Evolutionary conservation across 495 filamentous ascomycete species (phyloP).

Genomic region (Annulohypoxylon nitens): DNA sequence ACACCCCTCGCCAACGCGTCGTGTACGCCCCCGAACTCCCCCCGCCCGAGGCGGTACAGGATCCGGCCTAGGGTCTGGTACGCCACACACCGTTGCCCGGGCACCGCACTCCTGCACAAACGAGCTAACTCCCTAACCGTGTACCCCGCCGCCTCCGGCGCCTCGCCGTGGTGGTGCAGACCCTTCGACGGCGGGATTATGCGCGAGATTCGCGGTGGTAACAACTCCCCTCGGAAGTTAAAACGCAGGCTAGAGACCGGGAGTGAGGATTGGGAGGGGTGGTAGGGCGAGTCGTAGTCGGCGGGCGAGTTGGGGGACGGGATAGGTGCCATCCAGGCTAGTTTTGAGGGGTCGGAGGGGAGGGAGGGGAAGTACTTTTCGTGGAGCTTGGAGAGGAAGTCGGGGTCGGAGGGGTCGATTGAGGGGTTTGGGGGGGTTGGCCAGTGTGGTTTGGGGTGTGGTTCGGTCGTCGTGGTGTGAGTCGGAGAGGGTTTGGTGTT

Average conservation of each 20-base stretch:
- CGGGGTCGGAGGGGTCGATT: slow-evolving; percentile 83
- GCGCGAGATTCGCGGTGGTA: slow-evolving; percentile 79
- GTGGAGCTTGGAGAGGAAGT: slow-evolving; percentile 87
- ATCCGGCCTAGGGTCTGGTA: slow-evolving; percentile 91
- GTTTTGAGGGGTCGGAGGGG: slow-evolving; percentile 82
- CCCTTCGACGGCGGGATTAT: slow-evolving; percentile 79
- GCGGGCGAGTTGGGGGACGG: slow-evolving; percentile 67
- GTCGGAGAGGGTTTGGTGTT: slow-evolving; percentile 48
- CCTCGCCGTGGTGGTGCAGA: slow-evolving; percentile 93
- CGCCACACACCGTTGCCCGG: slow-evolving; percentile 89
- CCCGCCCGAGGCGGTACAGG: slow-evolving; percentile 82
- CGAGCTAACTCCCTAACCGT: slow-evolving; percentile 90
- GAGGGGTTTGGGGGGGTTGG: slow-evolving; percentile 58
- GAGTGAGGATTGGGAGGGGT: slow-evolving; percentile 77
- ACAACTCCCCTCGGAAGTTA: slow-evolving; percentile 81
- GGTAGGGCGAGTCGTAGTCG: slow-evolving; percentile 80
- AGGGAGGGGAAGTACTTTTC: slow-evolving; percentile 92
- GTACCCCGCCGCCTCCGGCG: slow-evolving; percentile 94
- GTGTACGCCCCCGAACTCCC: slow-evolving; percentile 77
- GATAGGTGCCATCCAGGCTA: slow-evolving; percentile 89
- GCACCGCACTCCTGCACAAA: slow-evolving; percentile 82
- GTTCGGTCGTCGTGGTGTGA: slow-evolving; percentile 62
- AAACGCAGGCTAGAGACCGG: slow-evolving; percentile 86
- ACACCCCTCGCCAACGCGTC: slow-evolving; percentile 69
- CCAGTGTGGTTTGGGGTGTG: slow-evolving; percentile 55